Conservation (phyloP, 2,329 filamentous ascomycete species). For the Trichophyton mentagrophytes region DNA sequence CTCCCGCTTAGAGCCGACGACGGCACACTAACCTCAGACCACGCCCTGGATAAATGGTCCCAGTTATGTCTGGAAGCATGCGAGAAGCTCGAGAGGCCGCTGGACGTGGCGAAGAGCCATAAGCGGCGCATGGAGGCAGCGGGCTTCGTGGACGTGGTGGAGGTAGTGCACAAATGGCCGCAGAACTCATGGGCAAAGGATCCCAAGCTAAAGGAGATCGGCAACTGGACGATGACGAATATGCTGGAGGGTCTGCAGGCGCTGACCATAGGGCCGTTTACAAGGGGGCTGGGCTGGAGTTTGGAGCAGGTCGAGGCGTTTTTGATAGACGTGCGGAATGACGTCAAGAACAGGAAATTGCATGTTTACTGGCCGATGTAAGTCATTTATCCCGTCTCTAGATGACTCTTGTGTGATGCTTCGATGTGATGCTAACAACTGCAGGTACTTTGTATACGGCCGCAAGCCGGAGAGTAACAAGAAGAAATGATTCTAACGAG, state of each 20-base stretch:
- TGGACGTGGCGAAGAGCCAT: conserved; percentile 27
- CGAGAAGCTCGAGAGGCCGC: conserved; percentile 29
- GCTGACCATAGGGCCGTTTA: conserved; percentile 32
- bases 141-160: conserved; percentile 32
- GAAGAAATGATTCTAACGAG: neutral
- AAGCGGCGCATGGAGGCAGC: conserved; percentile 27
- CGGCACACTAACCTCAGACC: conserved; percentile 25
- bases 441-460: conserved; percentile 18
- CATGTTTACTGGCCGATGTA: conserved; percentile 8
- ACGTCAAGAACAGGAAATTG: conserved; percentile 9
- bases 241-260: conserved; percentile 32
- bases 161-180: conserved; percentile 28
- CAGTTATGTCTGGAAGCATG: conserved; percentile 20
- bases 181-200: conserved; percentile 37
- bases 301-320: conserved; percentile 7
- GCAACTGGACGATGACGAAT: conserved; percentile 33
- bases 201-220: conserved; percentile 38
- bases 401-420: too few relatives aligned
- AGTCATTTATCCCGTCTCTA: neutral
- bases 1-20: conserved; percentile 31
- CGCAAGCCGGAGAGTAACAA: neutral
- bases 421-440: neutral
- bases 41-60: conserved; percentile 16
- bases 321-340: conserved; percentile 1
- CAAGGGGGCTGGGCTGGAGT: conserved; percentile 30